These are phyloP conservation scores for Tetrahymena borealis DNA, from an alignment of 73 alveolate genomes.

Conservation along the genomic window DNA sequence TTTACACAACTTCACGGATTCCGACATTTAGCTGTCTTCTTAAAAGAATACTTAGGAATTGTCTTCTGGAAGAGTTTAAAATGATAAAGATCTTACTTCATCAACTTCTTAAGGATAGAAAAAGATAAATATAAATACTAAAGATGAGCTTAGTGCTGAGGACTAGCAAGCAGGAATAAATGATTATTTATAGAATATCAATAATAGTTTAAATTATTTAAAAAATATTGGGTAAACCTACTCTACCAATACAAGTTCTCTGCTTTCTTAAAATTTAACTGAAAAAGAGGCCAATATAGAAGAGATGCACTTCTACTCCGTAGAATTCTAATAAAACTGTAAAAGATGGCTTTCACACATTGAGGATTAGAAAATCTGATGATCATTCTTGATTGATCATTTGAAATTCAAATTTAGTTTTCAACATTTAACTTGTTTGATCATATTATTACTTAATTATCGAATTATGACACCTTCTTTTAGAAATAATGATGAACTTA, in stretches of 20 bases:
- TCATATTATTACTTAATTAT: no score
- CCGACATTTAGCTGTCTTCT: neutral
- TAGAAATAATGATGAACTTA: no score
- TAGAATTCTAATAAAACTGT: neutral
- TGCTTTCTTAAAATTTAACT: neutral
- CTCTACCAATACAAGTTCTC: neutral
- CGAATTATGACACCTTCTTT: no score
- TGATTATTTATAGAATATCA: neutral
- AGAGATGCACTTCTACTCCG: neutral
- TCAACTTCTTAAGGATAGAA: neutral
- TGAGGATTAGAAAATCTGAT: neutral
- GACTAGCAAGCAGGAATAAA: neutral
- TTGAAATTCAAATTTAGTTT: no score
- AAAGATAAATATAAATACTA: neutral
- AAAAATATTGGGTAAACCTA: neutral
- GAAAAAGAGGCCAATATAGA: neutral
- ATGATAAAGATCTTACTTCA: neutral
- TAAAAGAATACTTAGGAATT: neutral
- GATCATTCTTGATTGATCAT: no score
- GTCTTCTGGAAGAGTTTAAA: neutral
- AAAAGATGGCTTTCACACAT: neutral
- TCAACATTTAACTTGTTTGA: no score
- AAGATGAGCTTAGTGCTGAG: neutral
- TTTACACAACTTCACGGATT: neutral
- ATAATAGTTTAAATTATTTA: neutral